These are phyloP conservation scores for Hypoxylon sp. DNA, from an alignment of 2,329 filamentous ascomycete genomes.

Conservation along the genomic window DNA sequence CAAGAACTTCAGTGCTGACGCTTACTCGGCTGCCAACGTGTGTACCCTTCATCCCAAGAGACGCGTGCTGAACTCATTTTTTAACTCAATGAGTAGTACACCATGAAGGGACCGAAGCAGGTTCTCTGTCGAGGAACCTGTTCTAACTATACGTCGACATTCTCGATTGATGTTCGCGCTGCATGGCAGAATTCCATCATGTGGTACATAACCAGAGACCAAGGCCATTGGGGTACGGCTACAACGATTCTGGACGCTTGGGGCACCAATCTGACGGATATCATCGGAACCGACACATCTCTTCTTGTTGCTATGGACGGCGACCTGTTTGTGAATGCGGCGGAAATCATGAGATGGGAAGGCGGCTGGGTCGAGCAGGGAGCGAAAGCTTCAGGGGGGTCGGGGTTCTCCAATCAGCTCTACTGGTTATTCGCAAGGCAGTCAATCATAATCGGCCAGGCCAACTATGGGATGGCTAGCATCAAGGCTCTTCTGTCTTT, in stretches of 20 bases:
- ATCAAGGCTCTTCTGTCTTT: conserved; percentile 55
- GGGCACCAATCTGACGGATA: conserved; percentile 51
- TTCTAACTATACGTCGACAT: conserved; percentile 53
- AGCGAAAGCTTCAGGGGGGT: conserved; percentile 50
- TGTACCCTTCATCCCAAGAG: not conserved
- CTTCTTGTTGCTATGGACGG: conserved; percentile 56
- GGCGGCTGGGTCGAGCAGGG: conserved; percentile 55
- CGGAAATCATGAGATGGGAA: conserved; percentile 60
- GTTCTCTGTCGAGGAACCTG: conserved; percentile 50
- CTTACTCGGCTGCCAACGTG: conserved; percentile 28
- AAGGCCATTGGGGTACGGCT: conserved; percentile 51
- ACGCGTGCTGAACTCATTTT: not conserved
- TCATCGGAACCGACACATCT: conserved; percentile 52
- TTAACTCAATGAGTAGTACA: conserved; percentile 36
- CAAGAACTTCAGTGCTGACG: conserved; percentile 33
- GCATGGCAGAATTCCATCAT: conserved; percentile 57
- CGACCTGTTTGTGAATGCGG: conserved; percentile 56
- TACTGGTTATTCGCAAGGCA: conserved; percentile 58
- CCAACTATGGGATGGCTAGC: conserved; percentile 57
- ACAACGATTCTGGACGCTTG: conserved; percentile 55
- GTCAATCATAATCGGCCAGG: conserved; percentile 55
- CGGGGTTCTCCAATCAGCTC: conserved; percentile 54
- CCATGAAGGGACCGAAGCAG: conserved; percentile 49
- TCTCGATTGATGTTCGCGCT: conserved; percentile 53
- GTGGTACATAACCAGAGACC: conserved; percentile 57